Evolutionary conservation across 1,284 basidiomycete species (phyloP), one percentile per base, ranked within the genome.

Genomic region (Cutaneotrichosporon dermatis): DNA sequence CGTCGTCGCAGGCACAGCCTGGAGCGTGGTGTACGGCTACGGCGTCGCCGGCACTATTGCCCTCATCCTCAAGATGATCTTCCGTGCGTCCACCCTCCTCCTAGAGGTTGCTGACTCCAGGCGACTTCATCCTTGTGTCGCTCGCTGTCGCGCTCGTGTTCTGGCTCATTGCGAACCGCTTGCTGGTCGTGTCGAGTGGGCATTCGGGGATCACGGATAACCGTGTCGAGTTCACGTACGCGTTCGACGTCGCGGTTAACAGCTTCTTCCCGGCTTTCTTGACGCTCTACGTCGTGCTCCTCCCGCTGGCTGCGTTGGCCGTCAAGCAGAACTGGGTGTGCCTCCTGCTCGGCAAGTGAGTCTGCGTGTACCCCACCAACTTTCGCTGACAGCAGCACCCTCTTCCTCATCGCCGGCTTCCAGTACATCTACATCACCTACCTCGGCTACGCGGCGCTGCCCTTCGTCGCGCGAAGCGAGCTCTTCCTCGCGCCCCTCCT

Each of bases 161-260:
- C 37, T 94, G 90, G 89, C 88, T 88, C 58, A 83, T 87, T 45
- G 83, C 88, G 34, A 92, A 91, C 74, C 83, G 69, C 77, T 82
- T 91, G 16, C 77, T 89, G 49, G 86, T 87, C 1, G 84, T 88
- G 11, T 84, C 88, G 6, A 50, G 87, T 0, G 67, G 66, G 0
- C 55, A 88, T 74, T 85, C 86, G 13, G 84, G 85, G 3, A 83
- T 85, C 0, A 82, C 84, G 6, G 89, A 91, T 68, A 86, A 88
- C 25, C 76, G 80, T 12, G 88, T 93, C 48, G 90, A 93, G 81
- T 92, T 89, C 88, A 88, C 87, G 13, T 96, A 94, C 77, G 89
- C 89, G 12, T 94, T 97, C 70, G 93, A 96, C 76, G 89, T 96
- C 13, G 92, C 94, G 73, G 92, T 89, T 63, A 96, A 96, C 71